Percentiles rank a stretch among this genome's conserved stretches.
Conservation (phyloP, 129 eudicot genomes). For the Flaveria sonorensis region DNA sequence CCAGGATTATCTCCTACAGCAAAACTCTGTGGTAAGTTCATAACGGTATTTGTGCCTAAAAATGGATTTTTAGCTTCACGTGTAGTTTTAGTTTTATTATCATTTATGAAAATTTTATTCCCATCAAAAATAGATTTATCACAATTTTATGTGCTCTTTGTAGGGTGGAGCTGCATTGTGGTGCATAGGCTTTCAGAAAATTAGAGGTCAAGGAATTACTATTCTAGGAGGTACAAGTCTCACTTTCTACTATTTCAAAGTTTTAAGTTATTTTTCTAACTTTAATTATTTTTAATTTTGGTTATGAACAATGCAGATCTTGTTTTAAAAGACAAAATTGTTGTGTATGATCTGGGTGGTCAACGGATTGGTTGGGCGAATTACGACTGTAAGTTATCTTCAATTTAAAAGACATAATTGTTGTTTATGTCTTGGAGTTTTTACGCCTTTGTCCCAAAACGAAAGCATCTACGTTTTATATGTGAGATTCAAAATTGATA, state of each 20-base stretch:
- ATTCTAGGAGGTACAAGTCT: slow-evolving; percentile 78
- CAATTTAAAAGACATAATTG: background rate
- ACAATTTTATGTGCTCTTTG: slow-evolving; percentile 14
- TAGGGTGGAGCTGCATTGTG: slow-evolving; percentile 91
- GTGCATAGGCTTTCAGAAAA: slow-evolving; percentile 90
- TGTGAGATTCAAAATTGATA: background rate
- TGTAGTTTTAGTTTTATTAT: background rate
- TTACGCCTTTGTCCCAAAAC: no score
- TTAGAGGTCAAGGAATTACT: slow-evolving; percentile 77
- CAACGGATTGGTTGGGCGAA: slow-evolving; percentile 93
- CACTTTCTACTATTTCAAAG: background rate
- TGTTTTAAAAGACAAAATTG: slow-evolving; percentile 77
- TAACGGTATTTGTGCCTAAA: background rate
- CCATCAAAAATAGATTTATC: background rate
- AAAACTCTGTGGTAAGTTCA: slow-evolving; percentile 68
- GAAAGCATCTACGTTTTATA: no score
- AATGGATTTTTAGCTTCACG: background rate
- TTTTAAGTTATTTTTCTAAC: background rate
- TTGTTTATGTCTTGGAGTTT: background rate
- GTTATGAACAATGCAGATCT: slow-evolving; percentile 58
- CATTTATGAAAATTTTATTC: background rate
- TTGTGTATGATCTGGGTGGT: slow-evolving; percentile 90
- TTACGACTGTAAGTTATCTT: slow-evolving; percentile 77
- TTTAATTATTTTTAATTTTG: background rate
- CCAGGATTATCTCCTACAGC: slow-evolving; percentile 86